Base-by-base conservation (phyloP, 176 grass and related monocot species). In the Oryza brachyantha region DNA sequence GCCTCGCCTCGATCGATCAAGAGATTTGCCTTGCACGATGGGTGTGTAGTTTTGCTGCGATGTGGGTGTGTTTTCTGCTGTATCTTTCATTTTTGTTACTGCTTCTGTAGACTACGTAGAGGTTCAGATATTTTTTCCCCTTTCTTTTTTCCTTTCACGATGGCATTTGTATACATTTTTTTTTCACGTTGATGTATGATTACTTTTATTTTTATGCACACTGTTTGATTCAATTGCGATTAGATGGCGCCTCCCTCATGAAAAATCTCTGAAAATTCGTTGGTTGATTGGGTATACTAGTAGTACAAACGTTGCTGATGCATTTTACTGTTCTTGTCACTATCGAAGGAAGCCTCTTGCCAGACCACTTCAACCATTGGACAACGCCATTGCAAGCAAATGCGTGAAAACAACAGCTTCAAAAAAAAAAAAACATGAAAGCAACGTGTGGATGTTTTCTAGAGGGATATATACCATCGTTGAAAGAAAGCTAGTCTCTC, bases 151-250 rank as follows among this genome's bases (percentile, higher is more conserved):
- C 55, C 5, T 57, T 75, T 29, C 70, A 14, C 59, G 19, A 16
- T 80, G 71, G 11, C 70, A 67, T 81, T 37, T 89, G 78, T 85
- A 85, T 69, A 72, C 45, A 61, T 59, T 57, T 70, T 71, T 70
- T 71, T 81, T 81, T 43, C 29, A 10, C 19, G 17, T 72, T 61
- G 37, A 35, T 72, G 81, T 85, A 77, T 60, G 46, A 72, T 89
- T 85, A 77, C 66, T 59, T 81, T 76, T 57, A 65, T 85, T 66
- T 76, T 5, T 73, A 83, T 11, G 66, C 66, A 66, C 29, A 50
- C 64, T 84, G 13, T 84, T 70, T 84, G 64, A 16, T 84, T n/a
- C n/a, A n/a, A n/a, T n/a, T 45, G 73, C n/a, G 28, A 61, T 61
- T 65, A 74, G 6, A 16, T 28, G 22, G 34, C 6, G 1, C 72